phyloP scores from a whole-genome alignment of 441 rosid species.

The Pelargonium citronellum region DNA sequence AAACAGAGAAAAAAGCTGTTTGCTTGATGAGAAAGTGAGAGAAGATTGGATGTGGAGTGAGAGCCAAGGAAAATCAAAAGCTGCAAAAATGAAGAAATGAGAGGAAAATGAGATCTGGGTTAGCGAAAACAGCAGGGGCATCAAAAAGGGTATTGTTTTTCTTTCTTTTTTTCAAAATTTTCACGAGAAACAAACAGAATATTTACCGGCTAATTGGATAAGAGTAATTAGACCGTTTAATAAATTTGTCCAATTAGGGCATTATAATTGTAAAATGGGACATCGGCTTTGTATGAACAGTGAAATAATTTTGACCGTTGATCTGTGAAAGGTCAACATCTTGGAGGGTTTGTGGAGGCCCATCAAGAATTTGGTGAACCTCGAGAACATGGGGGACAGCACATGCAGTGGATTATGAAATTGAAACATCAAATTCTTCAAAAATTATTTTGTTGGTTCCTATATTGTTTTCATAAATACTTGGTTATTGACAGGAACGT shows the following conservation, averaged over 20 bases:
- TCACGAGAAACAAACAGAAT: not conserved
- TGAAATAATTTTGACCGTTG: not conserved
- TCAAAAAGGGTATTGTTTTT: not conserved
- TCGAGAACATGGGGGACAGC: not conserved
- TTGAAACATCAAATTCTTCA: not conserved
- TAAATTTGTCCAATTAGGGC: too few species aligned
- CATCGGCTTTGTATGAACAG: not conserved
- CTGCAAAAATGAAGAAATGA: not conserved
- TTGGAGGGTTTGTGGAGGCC: slow-evolving; percentile 1
- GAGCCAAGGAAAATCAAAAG: not conserved
- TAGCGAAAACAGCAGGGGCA: not conserved
- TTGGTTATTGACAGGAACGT: too few species aligned
- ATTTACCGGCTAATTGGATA: not conserved
- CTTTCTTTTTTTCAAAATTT: not conserved
- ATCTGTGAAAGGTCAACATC: not conserved
- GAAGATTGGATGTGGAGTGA: not conserved
- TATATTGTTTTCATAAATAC: not conserved
- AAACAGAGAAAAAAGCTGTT: not conserved
- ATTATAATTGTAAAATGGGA: not conserved
- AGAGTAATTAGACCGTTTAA: not conserved
- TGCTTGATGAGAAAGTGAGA: not conserved
- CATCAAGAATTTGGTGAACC: not conserved
- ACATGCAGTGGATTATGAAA: not conserved
- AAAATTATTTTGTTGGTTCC: not conserved
- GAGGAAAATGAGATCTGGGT: slow-evolving; percentile 4